phyloP scores from a whole-genome alignment of 2,329 filamentous ascomycete genomes.

The Phaeosphaeriaceae sp. region DNA sequence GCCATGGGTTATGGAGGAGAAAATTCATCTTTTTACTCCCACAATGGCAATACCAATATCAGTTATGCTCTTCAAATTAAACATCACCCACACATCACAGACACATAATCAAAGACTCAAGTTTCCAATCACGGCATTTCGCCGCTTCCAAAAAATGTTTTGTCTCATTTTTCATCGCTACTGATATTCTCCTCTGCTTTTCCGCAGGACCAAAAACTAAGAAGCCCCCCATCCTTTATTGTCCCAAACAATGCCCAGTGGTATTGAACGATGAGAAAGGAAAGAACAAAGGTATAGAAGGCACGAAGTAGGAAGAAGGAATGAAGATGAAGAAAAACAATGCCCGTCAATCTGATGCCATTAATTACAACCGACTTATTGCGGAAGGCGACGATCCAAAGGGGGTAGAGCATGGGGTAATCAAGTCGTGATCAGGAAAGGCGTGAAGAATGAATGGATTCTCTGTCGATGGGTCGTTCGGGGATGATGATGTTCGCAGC shows the following conservation, averaged over 20 bases:
- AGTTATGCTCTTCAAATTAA: conserved; percentile 18
- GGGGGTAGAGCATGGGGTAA: conserved; percentile 11
- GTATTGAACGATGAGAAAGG: conserved; percentile 27
- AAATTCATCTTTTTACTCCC: conserved; percentile 6
- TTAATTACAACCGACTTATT: conserved; percentile 47
- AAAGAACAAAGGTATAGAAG: conserved; percentile 22
- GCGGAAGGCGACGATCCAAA: conserved; percentile 34
- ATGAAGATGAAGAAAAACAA: conserved; percentile 28
- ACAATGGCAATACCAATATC: conserved; percentile 31
- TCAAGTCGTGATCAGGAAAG: conserved; percentile 31
- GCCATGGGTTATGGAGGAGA: no score
- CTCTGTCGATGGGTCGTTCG: conserved; percentile 12
- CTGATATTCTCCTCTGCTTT: conserved; percentile 24
- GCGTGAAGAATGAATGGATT: conserved; percentile 23
- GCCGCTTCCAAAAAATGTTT: conserved; percentile 31
- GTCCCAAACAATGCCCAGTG: conserved; percentile 30
- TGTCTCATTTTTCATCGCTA: conserved; percentile 35
- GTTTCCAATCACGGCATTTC: conserved; percentile 21
- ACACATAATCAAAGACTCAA: background rate
- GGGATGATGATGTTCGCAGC: background rate
- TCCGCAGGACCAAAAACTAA: conserved; percentile 31
- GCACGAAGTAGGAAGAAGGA: conserved; percentile 4
- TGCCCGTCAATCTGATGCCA: conserved; percentile 45
- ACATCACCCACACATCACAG: background rate
- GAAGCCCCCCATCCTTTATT: conserved; percentile 19